Percentiles rank a stretch among this genome's conserved stretches.
phyloP scores from a whole-genome alignment of 495 filamentous ascomycete genomes.

The Rhypophila decipiens region DNA sequence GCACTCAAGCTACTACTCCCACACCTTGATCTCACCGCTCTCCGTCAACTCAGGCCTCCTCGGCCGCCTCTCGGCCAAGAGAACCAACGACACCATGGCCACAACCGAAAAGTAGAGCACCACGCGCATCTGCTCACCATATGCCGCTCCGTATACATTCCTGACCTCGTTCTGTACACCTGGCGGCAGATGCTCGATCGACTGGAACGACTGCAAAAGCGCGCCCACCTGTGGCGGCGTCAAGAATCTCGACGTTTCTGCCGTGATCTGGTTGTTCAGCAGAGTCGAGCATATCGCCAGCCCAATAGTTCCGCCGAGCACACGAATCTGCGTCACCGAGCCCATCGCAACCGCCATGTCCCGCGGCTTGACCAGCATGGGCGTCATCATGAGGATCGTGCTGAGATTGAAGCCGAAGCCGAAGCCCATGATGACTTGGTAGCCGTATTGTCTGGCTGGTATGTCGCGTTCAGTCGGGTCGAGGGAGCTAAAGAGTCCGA shows the following conservation, averaged over 20 bases:
- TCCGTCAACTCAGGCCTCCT: not conserved
- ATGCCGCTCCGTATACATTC: conserved; percentile 1
- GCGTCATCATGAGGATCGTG: not conserved
- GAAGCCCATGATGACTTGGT: not conserved
- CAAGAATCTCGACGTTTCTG: not conserved
- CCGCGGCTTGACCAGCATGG: not conserved
- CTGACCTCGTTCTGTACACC: conserved; percentile 3
- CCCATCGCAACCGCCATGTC: not conserved
- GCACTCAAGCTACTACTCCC: too few species aligned
- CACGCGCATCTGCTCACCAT: conserved; percentile 8
- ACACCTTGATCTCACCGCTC: conserved; percentile 4
- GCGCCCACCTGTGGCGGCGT: not conserved
- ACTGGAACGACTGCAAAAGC: conserved; percentile 6
- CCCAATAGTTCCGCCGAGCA: not conserved
- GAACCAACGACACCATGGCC: not conserved
- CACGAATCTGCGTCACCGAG: not conserved
- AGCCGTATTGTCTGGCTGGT: too few species aligned
- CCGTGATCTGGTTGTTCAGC: conserved; percentile 1
- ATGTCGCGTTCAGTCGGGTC: too few species aligned
- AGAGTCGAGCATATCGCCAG: not conserved
- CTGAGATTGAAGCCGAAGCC: not conserved
- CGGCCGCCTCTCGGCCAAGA: not conserved
- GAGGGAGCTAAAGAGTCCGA: too few species aligned
- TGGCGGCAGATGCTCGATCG: not conserved
- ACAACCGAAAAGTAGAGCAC: conserved; percentile 10